phyloP scores from a whole-genome alignment of 306 rosid genomes.

The Pterocarpus macrocarpus region DNA sequence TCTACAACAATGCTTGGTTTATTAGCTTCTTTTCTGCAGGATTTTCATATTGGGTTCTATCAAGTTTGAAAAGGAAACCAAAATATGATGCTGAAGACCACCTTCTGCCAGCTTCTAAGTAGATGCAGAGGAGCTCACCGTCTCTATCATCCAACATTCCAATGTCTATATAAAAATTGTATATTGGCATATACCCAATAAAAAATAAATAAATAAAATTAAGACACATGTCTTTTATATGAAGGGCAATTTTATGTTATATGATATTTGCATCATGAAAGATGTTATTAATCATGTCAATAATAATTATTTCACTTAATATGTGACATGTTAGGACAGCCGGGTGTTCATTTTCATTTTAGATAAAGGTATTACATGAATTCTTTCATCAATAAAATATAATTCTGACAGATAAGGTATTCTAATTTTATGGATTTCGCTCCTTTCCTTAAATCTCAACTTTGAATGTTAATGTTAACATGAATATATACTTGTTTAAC shows the following conservation, averaged over 20 bases:
- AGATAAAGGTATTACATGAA: too few relatives aligned
- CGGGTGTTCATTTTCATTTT: too few relatives aligned
- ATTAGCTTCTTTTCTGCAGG: slow-evolving; percentile 82
- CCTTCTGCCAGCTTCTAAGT: slow-evolving; percentile 49
- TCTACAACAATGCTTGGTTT: slow-evolving; percentile 94
- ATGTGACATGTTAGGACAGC: slow-evolving; percentile 15
- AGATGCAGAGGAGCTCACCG: neutral
- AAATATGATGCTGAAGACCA: slow-evolving; percentile 40
- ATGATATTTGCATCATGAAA: neutral
- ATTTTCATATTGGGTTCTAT: slow-evolving; percentile 65
- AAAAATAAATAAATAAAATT: too few relatives aligned
- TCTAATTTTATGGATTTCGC: too few relatives aligned
- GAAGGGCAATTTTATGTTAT: neutral
- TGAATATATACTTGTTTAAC: too few relatives aligned
- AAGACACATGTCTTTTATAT: neutral
- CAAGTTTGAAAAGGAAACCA: slow-evolving; percentile 51
- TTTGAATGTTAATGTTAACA: too few relatives aligned
- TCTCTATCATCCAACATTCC: neutral
- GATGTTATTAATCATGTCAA: neutral
- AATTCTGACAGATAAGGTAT: too few relatives aligned
- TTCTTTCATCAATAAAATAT: too few relatives aligned
- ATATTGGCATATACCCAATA: neutral
- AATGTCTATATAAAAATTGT: neutral
- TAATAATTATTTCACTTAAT: neutral
- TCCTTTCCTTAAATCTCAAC: too few relatives aligned